Evolutionary conservation across 805 yeast species (phyloP), one percentile per base, ranked within the genome.

Genomic region (Candida endomychidarum): DNA sequence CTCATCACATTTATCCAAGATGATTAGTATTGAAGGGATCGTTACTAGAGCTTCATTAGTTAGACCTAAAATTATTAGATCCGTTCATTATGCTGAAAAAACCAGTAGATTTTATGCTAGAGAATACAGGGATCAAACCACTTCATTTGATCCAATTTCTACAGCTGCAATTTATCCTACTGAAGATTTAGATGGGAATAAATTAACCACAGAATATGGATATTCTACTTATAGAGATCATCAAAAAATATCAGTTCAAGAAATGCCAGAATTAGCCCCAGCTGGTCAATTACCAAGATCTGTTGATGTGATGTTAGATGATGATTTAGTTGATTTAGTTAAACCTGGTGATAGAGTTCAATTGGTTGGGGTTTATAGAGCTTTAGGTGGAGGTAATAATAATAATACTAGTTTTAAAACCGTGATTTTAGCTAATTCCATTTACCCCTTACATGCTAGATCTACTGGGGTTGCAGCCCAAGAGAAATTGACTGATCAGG

Each of bases 321-420:
- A 90, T 55, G 99, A 93, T 58, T 72, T 93, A 48, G 98, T 93
- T 2, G 99, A 93, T 59, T 69, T 65, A 41, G 84, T 86, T 34
- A 93, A 93, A 60, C 98, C 99, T 0, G 99, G 99, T 53, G 99
- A 93, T 61, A 78, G 99, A 58, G 81, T 90, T 23, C 96, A 90
- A 65, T 70, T 91, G 31, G 93, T 93, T 8, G 99, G 99, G 47
- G 93, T 91, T 12, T 93, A 84, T 65, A 78, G 96, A 52, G 88
- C 97, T 1, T 65, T 91, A 34, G 98, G 98, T 48, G 89, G 88
- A 38, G 82, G 76, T 34, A 54, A 56, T 37, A 67, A 65, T 48
- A 78, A 75, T 43, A 69, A 77, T 33, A 75, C 91, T 8, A 75
- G 89, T 10, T 93, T 93, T 70, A 75, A 72, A 54, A 87, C 96